Evolutionary conservation across 768 basidiomycete genomes (phyloP).

Genomic region (Sporobolomyces roseus): DNA sequence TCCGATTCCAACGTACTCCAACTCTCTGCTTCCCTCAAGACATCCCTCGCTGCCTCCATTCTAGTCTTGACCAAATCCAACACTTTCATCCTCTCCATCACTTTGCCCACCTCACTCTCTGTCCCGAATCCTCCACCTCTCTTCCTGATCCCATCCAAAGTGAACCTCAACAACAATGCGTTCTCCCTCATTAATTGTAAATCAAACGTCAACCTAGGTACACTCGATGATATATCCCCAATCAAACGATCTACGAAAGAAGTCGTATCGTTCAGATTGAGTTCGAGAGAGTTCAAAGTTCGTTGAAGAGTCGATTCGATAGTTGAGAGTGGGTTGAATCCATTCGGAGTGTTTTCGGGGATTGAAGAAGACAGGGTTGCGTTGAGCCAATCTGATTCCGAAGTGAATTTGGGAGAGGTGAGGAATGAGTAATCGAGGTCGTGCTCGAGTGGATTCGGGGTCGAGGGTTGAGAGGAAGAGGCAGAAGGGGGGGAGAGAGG

Average conservation of each 20-base stretch:
- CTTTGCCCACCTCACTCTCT: conserved; percentile 60
- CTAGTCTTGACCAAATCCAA: conserved; percentile 76
- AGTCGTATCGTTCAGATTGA: conserved; percentile 84
- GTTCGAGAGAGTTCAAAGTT: no score
- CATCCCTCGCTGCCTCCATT: conserved; percentile 85
- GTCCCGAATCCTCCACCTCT: conserved; percentile 46
- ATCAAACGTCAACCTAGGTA: conserved; percentile 89
- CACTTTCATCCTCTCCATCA: conserved; percentile 70
- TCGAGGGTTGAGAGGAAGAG: no score
- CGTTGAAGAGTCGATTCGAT: conserved; percentile 32
- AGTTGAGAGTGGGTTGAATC: no score
- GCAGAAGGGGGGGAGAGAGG: no score
- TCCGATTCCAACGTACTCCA: conserved; percentile 95
- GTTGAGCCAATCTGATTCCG: conserved; percentile 42
- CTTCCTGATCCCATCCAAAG: conserved; percentile 61
- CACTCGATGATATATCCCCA: conserved; percentile 83
- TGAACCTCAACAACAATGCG: conserved; percentile 68
- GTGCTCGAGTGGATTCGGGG: no score
- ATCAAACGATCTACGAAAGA: conserved; percentile 79
- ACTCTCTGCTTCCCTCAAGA: conserved; percentile 88
- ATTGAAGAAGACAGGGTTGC: neutral
- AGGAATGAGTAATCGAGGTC: conserved; percentile 27
- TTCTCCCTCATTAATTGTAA: conserved; percentile 95
- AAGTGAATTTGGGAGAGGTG: conserved; percentile 10
- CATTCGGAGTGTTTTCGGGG: neutral